Evolutionary conservation across 441 rosid genomes (phyloP), one percentile per base, ranked within the genome.

Genomic region (Pelargonium citronellum): DNA sequence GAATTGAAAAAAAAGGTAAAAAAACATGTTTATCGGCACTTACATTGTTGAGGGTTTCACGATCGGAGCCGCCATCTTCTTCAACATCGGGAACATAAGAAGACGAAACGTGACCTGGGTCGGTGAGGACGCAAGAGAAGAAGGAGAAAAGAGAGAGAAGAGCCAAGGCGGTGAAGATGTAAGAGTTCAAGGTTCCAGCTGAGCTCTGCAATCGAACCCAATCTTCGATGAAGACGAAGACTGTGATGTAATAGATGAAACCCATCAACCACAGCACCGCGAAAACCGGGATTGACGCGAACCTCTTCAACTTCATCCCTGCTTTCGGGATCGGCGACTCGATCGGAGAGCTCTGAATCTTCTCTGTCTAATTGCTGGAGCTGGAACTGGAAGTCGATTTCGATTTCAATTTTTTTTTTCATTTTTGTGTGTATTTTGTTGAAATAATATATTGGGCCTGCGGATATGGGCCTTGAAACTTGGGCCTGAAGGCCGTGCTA

Each of bases 11-110:
- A 53, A 53, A 4, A 0, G 20, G 15, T 15, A 47, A 53, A 66
- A 47, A 47, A 34, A 12, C 16, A 72, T 11, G 5, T 1, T 16
- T n/a, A 41, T 6, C 2, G 7, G 47, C 71, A 70, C 91, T 87
- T 75, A 87, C 96, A 57, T 78, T 78, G 69, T 78, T 80, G 64
- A 53, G 67, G 13, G 53, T 74, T 74, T 86, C 83, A 66, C 75
- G 87, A 82, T 79, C 78, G 24, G 82, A 70, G 47, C 72, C 74
- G 7, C 71, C 73, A 64, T 53, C 63, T 63, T 67, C 82, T 78
- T 92, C 98, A 55, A 89, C 82, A 77, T 92, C 98, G 75, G 92
- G 91, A 24, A 77, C 70, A 79, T 80, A 90, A 73, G 89, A 79
- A 20, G 86, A 60, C 3, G 96, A 90, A 64, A 86, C 91, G 43